Base-by-base conservation (phyloP, 78 protist genomes). In the Dictyostelium intermedium region DNA sequence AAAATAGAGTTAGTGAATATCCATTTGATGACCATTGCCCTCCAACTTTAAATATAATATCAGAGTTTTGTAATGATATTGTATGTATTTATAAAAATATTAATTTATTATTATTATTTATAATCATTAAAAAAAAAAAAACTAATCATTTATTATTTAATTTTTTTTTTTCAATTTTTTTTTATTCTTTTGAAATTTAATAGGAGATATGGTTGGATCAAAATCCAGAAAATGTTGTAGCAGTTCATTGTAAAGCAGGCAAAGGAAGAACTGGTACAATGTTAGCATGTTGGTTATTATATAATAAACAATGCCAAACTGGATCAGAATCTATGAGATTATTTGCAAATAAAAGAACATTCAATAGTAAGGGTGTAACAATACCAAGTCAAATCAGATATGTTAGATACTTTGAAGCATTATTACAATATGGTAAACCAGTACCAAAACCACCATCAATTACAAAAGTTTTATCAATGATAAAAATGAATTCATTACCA, bases 1-100 rank as follows among this genome's bases (percentile, higher is more conserved):
- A 95, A 47, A 50, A 50, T 25, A 91, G 93, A 73, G 94, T 95
- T 8, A 60, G 78, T 37, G 91, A 82, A 81, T 96, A 72, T 83
- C 97, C 97, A 43, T 96, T 96, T 82, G 96, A 92, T 77, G 97
- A 96, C 82, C 97, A 96, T 83, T 87, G 82, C 69, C 96, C 96
- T 14, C 97, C 97, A 23, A 72, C 79, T 16, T 89, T 96, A 73
- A 91, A 92, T 30, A 37, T 83, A 16, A 92, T 96, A 27, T 66
- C 41, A 37, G 16, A 45, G 23, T 89, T 86, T 76, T 92, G 96
- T 81, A 16, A 7, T 60, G 94, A 89, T 69, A 81, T 89, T 23
- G 97, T 85, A 43, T 39, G 81, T 74, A 30, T 34, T 13, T 34
- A 74, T 77, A 78, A 45, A 74, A 66, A 81, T 10, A 41, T 27